These are phyloP conservation scores for Pseudozyma tsukubaensis DNA, from an alignment of 1,284 basidiomycete species.

Conservation along the genomic window DNA sequence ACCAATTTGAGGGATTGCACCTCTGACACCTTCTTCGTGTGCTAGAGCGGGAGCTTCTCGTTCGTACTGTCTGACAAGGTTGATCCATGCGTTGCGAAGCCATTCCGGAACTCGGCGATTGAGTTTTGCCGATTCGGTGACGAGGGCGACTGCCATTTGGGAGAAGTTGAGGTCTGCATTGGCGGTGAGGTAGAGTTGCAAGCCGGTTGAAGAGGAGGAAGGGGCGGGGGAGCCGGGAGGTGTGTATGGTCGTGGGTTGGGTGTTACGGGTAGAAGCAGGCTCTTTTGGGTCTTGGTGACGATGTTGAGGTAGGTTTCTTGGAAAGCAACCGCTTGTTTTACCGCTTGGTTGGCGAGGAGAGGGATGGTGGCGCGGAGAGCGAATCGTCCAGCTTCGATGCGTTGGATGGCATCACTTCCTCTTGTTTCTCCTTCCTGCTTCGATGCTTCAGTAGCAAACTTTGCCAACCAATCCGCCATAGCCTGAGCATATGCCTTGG, in stretches of 20 bases:
- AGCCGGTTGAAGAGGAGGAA: conserved; percentile 15
- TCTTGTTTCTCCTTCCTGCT: conserved; percentile 41
- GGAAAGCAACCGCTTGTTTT: conserved; percentile 37
- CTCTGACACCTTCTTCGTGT: conserved; percentile 38
- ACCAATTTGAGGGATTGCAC: conserved; percentile 42
- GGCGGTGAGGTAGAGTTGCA: conserved; percentile 60
- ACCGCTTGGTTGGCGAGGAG: conserved; percentile 42
- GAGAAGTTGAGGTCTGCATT: conserved; percentile 64
- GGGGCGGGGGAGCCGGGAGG: conserved; percentile 44
- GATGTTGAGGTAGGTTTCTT: conserved; percentile 45
- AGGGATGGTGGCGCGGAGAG: conserved; percentile 52
- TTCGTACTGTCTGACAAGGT: conserved; percentile 50
- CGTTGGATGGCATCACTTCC: conserved; percentile 40
- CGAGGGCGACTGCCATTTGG: conserved; percentile 62
- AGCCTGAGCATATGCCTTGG: conserved; percentile 49
- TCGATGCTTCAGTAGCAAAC: conserved; percentile 30
- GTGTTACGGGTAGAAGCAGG: conserved; percentile 62
- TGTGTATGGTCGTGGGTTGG: conserved; percentile 64
- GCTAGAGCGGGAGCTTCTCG: conserved; percentile 44
- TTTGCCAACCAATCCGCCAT: conserved; percentile 58
- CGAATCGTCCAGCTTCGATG: conserved; percentile 56
- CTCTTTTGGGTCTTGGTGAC: conserved; percentile 43
- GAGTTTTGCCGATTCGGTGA: conserved; percentile 33
- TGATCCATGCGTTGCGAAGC: conserved; percentile 46
- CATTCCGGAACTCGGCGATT: conserved; percentile 28